Evolutionary conservation across 495 filamentous ascomycete genomes (phyloP).

Genomic region (Gamarada debralockiae): DNA sequence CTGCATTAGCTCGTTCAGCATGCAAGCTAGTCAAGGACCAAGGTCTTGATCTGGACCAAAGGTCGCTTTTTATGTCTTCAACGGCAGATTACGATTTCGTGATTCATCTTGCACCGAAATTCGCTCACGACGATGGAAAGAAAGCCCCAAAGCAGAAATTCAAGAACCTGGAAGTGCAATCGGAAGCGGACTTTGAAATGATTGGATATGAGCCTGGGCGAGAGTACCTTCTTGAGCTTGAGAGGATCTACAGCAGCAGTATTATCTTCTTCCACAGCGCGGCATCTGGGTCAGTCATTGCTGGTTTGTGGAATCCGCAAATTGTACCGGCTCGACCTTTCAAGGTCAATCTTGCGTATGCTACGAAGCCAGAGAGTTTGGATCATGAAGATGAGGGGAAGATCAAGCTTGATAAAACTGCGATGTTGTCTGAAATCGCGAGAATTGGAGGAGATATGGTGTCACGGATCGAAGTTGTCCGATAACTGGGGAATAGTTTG

Average conservation of each 20-base stretch:
- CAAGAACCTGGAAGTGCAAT: constrained; percentile 65
- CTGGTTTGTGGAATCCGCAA: constrained; percentile 76
- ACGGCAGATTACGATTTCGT: constrained; percentile 81
- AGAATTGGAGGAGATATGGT: constrained; percentile 62
- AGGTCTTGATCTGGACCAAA: constrained; percentile 49
- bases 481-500: background rate
- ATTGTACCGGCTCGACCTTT: constrained; percentile 49
- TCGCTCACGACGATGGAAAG: constrained; percentile 25
- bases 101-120: constrained; percentile 60
- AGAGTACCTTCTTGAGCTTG: constrained; percentile 57
- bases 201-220: constrained; percentile 45
- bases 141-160: constrained; percentile 39
- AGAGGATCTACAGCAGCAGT: constrained; percentile 54
- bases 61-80: constrained; percentile 63
- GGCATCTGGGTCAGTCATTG: constrained; percentile 54
- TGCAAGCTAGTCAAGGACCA: constrained; percentile 55
- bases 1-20: constrained; percentile 70
- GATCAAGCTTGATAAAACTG: constrained; percentile 66
- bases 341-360: constrained; percentile 65
- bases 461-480: constrained; percentile 42
- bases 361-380: constrained; percentile 49
- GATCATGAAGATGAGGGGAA: constrained; percentile 15
- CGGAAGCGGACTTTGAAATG: constrained; percentile 28
- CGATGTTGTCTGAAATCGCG: constrained; percentile 77
- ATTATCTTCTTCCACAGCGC: constrained; percentile 72